Conservation (phyloP, 164 flowering plant genomes). For the Echeveria elegans region DNA sequence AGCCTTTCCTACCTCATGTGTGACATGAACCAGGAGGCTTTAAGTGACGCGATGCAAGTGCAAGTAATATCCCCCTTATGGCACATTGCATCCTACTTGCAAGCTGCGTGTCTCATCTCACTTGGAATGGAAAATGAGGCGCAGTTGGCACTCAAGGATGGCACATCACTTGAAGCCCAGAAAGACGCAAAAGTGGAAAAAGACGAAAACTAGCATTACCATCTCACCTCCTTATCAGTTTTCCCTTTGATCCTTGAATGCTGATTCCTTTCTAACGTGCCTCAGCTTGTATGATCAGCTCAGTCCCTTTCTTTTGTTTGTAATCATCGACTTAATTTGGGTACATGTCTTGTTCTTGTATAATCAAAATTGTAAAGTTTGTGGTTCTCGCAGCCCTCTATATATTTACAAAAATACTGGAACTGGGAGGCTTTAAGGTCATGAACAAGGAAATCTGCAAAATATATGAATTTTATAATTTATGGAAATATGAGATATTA, state of each 20-base stretch:
- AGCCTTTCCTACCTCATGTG: slow-evolving; percentile 5
- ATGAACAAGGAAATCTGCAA: neutral
- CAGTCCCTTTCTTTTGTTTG: neutral
- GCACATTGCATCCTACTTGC: slow-evolving; percentile 6
- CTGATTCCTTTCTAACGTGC: neutral
- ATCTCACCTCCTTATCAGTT: neutral
- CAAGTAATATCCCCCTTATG: slow-evolving; percentile 5
- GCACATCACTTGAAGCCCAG: neutral
- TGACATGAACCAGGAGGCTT: slow-evolving; percentile 1
- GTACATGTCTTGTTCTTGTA: neutral
- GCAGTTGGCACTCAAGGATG: slow-evolving; percentile 4
- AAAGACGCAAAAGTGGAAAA: neutral
- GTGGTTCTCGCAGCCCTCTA: neutral
- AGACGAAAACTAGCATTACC: neutral
- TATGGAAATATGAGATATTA: no score
- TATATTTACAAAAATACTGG: neutral
- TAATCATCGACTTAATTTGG: neutral
- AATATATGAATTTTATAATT: no score
- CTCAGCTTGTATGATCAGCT: neutral
- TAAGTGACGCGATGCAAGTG: neutral
- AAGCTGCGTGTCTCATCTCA: slow-evolving; percentile 1
- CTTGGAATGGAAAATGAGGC: slow-evolving; percentile 7
- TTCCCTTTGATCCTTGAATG: neutral
- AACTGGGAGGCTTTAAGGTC: no score
- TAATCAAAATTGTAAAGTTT: neutral